Evolutionary conservation across 495 filamentous ascomycete species (phyloP).

Genomic region (Annulohypoxylon moriforme): DNA sequence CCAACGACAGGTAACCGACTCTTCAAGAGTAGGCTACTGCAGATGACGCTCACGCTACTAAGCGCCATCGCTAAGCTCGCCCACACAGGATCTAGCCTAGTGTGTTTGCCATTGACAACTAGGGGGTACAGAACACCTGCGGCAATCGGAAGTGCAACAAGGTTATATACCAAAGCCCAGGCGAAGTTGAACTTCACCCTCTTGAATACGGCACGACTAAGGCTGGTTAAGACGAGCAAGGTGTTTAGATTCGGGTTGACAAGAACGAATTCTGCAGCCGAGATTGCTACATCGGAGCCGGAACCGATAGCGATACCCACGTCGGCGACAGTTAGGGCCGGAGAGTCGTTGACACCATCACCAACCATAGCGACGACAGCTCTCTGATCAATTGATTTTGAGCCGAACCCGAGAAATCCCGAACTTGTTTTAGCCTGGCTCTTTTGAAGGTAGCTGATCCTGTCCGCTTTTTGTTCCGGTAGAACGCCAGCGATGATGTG

Average conservation of each 20-base stretch:
- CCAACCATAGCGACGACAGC: conserved; percentile 12
- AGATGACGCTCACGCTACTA: conserved; percentile 7
- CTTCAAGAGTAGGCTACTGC: conserved; percentile 3
- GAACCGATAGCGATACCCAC: conserved; percentile 12
- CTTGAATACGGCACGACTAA: conserved; percentile 1
- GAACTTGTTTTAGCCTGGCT: neutral
- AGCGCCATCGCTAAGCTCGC: conserved; percentile 14
- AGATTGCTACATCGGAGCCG: conserved; percentile 11
- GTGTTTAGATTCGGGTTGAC: conserved; percentile 11
- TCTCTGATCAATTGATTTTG: neutral
- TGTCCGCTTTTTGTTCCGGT: conserved; percentile 9
- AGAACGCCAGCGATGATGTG: conserved; percentile 5
- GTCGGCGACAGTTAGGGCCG: conserved; percentile 4
- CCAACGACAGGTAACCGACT: neutral
- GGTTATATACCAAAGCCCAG: conserved; percentile 11
- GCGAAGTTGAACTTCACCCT: conserved; percentile 12
- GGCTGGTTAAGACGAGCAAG: conserved; percentile 3
- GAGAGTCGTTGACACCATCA: conserved; percentile 11
- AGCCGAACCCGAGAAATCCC: neutral
- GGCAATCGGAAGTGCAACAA: conserved; percentile 1
- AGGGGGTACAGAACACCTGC: conserved; percentile 6
- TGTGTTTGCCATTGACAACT: neutral
- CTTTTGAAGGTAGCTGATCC: conserved; percentile 14
- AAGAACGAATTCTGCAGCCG: conserved; percentile 6
- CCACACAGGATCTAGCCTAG: conserved; percentile 3